Percentiles rank a stretch among this genome's conserved stretches.
Conservation (phyloP, 352 stramenopile genomes). For the Nothophytophthora sp. region DNA sequence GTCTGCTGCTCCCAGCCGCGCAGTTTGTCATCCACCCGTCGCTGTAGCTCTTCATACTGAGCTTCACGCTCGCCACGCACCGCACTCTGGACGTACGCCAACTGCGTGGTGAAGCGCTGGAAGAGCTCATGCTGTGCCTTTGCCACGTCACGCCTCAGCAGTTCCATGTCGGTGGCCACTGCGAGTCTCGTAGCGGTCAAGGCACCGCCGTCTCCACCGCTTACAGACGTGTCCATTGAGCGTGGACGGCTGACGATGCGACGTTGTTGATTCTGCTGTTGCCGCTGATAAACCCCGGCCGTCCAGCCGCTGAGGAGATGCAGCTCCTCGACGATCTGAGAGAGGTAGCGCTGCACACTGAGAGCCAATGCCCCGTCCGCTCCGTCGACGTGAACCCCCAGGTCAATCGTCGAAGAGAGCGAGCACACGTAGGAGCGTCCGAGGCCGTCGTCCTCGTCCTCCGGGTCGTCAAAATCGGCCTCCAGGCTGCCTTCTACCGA, state of each 20-base stretch:
- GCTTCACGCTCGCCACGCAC: conserved; percentile 20
- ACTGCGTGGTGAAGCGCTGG: conserved; percentile 32
- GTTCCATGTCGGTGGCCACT: conserved; percentile 22
- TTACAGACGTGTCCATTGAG: background rate
- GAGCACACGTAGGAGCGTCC: conserved; percentile 33
- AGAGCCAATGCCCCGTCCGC: conserved; percentile 22
- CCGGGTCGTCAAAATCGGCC: background rate
- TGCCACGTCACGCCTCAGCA: conserved; percentile 23
- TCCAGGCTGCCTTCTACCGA: background rate
- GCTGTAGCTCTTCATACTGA: conserved; percentile 26
- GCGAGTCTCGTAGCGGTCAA: conserved; percentile 15
- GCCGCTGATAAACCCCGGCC: conserved; percentile 12
- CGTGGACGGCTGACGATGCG: background rate
- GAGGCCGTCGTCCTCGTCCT: conserved; percentile 11
- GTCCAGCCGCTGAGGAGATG: conserved; percentile 52
- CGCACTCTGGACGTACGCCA: conserved; percentile 36
- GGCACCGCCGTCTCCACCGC: conserved; percentile 5
- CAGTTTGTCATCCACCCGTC: conserved; percentile 36
- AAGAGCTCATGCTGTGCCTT: conserved; percentile 45
- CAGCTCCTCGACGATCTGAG: conserved; percentile 54
- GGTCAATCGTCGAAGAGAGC: conserved; percentile 34
- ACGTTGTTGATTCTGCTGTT: conserved; percentile 5
- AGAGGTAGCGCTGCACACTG: conserved; percentile 47
- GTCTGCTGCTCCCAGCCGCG: conserved; percentile 29
- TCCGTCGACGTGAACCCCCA: conserved; percentile 19